phyloP scores from a whole-genome alignment of 305 asterid species.

The Fraxinus dipetala region DNA sequence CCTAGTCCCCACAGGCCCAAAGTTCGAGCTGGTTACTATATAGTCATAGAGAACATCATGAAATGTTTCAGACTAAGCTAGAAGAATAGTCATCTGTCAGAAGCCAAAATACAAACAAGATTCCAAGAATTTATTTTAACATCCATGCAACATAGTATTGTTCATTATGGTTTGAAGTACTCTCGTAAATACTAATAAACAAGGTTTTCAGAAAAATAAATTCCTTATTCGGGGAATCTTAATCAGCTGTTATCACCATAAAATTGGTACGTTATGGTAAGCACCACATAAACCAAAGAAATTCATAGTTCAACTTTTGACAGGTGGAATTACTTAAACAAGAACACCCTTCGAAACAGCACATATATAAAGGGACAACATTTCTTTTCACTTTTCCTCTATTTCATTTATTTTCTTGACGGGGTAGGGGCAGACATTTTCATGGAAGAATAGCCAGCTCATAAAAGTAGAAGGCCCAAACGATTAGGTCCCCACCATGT shows the following conservation, averaged over 20 bases:
- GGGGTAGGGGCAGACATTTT: background rate
- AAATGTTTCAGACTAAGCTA: background rate
- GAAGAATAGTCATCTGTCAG: background rate
- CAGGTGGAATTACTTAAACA: background rate
- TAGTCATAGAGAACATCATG: background rate
- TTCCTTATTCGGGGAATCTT: background rate
- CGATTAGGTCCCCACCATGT: background rate
- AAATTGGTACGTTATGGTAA: background rate
- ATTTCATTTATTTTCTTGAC: background rate
- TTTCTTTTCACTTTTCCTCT: background rate
- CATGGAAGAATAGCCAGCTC: conserved; percentile 2
- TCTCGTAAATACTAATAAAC: background rate
- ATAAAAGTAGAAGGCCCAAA: background rate
- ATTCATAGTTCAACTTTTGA: background rate
- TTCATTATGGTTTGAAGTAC: background rate
- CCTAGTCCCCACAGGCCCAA: background rate
- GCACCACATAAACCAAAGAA: background rate
- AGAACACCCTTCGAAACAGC: background rate
- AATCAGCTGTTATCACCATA: background rate
- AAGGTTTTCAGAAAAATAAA: background rate
- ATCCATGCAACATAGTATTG: background rate
- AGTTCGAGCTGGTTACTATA: background rate
- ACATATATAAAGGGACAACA: background rate
- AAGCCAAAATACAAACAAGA: conserved; percentile 1
- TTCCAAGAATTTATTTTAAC: background rate